Conservation (phyloP, 2,329 filamentous ascomycete species). For the Tolypocladium tundrense region DNA sequence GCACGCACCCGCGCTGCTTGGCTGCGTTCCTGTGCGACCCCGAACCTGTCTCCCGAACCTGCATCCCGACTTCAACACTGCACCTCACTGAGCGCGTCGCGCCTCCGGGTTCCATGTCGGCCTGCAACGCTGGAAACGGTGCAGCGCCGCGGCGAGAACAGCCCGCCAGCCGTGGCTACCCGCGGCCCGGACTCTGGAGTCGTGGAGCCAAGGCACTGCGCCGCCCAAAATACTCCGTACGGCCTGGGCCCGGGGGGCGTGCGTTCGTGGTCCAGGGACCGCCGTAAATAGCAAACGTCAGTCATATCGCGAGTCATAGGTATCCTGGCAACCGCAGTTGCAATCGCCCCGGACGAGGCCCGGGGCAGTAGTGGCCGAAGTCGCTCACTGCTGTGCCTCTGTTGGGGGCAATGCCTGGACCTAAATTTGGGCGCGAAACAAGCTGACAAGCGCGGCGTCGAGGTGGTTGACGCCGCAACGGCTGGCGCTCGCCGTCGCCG, state of each 20-base stretch:
- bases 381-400: too few relatives aligned
- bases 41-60: neutral
- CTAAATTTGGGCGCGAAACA: too few relatives aligned
- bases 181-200: neutral
- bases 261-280: neutral
- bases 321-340: neutral
- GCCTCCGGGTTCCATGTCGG: neutral
- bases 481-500: neutral
- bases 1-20: neutral
- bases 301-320: conserved; percentile 5
- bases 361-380: neutral
- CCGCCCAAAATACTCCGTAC: neutral
- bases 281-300: neutral
- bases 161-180: neutral
- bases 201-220: neutral
- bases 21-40: neutral
- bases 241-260: neutral
- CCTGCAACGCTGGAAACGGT: neutral
- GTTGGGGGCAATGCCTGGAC: too few relatives aligned
- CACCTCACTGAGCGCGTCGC: neutral
- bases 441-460: too few relatives aligned
- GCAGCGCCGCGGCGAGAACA: neutral
- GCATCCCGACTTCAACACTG: neutral
- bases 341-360: neutral
- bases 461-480: neutral